These are phyloP conservation scores for Capronia americana DNA, from an alignment of 2,329 filamentous ascomycete genomes.

Conservation along the genomic window DNA sequence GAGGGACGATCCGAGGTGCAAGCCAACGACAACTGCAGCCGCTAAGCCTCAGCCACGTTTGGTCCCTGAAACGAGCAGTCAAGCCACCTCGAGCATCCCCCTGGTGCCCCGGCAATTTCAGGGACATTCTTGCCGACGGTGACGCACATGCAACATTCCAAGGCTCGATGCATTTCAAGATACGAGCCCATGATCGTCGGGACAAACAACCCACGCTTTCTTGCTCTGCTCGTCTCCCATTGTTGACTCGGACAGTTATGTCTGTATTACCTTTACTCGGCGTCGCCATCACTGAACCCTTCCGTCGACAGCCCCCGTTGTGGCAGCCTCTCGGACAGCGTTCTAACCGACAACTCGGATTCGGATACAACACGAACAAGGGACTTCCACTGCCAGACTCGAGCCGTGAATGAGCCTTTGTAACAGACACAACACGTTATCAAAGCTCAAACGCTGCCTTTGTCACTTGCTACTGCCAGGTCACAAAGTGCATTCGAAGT, in stretches of 20 bases:
- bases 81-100: background rate
- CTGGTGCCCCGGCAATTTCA: background rate
- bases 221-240: background rate
- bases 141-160: background rate
- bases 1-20: conserved; percentile 9
- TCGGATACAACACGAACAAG: background rate
- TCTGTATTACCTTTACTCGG: background rate
- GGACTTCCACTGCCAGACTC: background rate
- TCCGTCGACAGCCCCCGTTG: background rate
- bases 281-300: background rate
- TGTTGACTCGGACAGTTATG: background rate
- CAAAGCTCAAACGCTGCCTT: conserved; percentile 1
- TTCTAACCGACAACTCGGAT: background rate
- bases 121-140: background rate
- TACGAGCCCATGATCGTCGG: background rate
- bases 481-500: conserved; percentile 1
- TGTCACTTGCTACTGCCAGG: background rate
- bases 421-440: background rate
- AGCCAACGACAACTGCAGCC: conserved; percentile 4
- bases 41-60: background rate
- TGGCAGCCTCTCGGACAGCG: background rate
- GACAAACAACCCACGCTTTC: background rate
- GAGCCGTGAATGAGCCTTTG: background rate
- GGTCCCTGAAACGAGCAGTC: background rate
- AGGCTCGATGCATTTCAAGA: background rate